These are phyloP conservation scores for Pichia sp. DNA, from an alignment of 1,139 yeast genomes.

Conservation along the genomic window DNA sequence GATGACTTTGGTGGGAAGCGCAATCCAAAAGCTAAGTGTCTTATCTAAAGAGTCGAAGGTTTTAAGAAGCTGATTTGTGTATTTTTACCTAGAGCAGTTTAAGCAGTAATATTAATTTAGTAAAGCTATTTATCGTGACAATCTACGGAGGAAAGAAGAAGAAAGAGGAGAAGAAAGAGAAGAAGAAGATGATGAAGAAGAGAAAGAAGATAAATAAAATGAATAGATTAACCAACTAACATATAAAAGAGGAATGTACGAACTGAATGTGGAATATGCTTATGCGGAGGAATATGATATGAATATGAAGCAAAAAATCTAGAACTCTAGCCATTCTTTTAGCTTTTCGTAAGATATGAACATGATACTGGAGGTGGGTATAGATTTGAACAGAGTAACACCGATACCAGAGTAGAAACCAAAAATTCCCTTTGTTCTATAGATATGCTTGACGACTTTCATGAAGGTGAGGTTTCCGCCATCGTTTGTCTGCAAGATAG, in stretches of 20 bases:
- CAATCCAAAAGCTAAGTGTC: neutral
- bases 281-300: neutral
- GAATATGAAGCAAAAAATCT: neutral
- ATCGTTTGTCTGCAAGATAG: conserved; percentile 69
- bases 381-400: conserved; percentile 73
- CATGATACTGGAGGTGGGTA: conserved; percentile 86
- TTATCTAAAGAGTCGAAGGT: neutral
- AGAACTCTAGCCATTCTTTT: conserved; percentile 33
- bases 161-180: neutral
- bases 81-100: no score
- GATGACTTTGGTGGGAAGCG: conserved; percentile 40
- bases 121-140: neutral
- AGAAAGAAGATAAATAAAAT: neutral
- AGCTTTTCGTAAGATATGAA: conserved; percentile 74
- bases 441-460: conserved; percentile 37
- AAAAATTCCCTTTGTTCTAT: conserved; percentile 49
- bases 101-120: neutral
- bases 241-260: neutral
- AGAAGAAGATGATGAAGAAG: neutral
- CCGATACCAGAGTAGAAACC: conserved; percentile 85
- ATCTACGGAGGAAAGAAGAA: no score
- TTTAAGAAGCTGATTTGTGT: neutral
- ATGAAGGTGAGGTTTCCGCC: conserved; percentile 24
- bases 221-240: neutral
- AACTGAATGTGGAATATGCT: neutral